Evolutionary conservation across 805 yeast genomes (phyloP).

Genomic region (Barnettozyma californica): DNA sequence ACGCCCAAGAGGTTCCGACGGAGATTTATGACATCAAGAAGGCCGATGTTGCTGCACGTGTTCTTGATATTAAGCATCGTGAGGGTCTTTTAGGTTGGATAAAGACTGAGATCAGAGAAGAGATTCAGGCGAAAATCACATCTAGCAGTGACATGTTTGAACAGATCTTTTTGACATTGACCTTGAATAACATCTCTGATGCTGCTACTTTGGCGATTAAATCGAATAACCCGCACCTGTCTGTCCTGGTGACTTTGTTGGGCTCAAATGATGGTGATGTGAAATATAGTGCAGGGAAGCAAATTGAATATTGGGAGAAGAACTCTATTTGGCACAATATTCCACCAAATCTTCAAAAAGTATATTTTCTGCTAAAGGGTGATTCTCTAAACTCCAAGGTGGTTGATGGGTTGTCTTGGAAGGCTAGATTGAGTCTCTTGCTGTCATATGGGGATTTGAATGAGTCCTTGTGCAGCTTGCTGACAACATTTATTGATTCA

Average conservation of each 20-base stretch:
- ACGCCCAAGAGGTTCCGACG: slow-evolving; percentile 25
- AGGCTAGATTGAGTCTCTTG: slow-evolving; percentile 49
- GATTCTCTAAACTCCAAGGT: slow-evolving; percentile 34
- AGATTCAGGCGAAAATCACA: slow-evolving; percentile 24
- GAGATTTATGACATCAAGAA: slow-evolving; percentile 20
- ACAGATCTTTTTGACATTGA: slow-evolving; percentile 42
- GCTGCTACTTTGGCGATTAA: slow-evolving; percentile 61
- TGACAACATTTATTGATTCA: slow-evolving; percentile 26
- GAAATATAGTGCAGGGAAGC: slow-evolving; percentile 48
- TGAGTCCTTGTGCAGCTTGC: slow-evolving; percentile 27
- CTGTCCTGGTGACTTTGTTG: slow-evolving; percentile 60
- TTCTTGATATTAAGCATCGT: slow-evolving; percentile 35
- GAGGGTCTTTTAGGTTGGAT: slow-evolving; percentile 54
- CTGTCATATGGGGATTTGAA: slow-evolving; percentile 59
- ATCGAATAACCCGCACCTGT: slow-evolving; percentile 63
- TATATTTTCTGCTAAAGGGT: slow-evolving; percentile 63
- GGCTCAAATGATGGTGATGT: slow-evolving; percentile 67
- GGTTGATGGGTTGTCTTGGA: slow-evolving; percentile 56
- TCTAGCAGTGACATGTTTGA: slow-evolving; percentile 39
- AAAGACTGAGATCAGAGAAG: slow-evolving; percentile 39
- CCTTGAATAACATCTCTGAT: slow-evolving; percentile 49
- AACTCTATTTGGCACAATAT: slow-evolving; percentile 37
- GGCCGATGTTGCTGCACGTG: slow-evolving; percentile 17
- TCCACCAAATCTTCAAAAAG: slow-evolving; percentile 49
- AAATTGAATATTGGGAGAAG: slow-evolving; percentile 61